A percentile compares a stretch with the other conserved stretches of the same genome.
These are phyloP conservation scores for Rhododendron ferrugineum DNA, from an alignment of 148 eudicot genomes.

Conservation along the genomic window DNA sequence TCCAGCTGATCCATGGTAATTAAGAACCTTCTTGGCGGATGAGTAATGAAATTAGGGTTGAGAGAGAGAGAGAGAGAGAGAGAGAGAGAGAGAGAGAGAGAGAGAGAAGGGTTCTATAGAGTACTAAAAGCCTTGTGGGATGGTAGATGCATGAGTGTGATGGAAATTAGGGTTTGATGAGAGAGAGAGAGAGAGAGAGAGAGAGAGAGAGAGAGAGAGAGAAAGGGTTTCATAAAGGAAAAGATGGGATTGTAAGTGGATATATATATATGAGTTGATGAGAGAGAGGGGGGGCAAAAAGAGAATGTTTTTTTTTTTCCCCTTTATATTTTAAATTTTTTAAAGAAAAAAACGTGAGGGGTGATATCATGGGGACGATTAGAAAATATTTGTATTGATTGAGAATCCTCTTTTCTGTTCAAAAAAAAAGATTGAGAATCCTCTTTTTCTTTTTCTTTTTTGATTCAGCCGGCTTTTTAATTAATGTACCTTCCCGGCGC, in stretches of 20 bases:
- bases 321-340: no score
- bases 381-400: no score
- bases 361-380: neutral
- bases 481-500: no score
- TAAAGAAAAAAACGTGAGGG: neutral
- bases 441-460: no score
- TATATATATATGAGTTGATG: neutral
- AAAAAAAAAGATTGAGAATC: no score
- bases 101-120: neutral
- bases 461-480: neutral
- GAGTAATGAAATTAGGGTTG: neutral
- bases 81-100: neutral
- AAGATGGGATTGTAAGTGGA: neutral
- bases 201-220: neutral
- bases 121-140: neutral
- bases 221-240: neutral
- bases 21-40: neutral
- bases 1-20: constrained; percentile 11
- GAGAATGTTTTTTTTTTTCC: no score
- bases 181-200: neutral
- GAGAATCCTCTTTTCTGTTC: neutral
- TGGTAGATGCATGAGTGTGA: neutral
- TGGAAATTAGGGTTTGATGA: neutral
- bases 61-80: neutral
- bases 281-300: neutral